phyloP scores from a whole-genome alignment of 768 basidiomycete genomes.

The Mycena vitilis region DNA sequence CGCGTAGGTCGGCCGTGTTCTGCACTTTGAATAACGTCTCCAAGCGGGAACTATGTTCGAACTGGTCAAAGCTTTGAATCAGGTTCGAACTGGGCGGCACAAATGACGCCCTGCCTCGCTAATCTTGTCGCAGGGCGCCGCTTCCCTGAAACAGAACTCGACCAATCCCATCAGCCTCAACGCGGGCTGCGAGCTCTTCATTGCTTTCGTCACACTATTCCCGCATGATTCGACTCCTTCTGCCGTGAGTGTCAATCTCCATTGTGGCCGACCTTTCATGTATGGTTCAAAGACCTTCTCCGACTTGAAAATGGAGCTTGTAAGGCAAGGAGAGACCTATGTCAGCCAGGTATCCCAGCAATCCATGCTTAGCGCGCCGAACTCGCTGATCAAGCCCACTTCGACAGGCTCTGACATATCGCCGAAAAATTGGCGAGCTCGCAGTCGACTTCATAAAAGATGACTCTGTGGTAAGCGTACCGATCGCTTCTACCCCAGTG shows the following conservation, averaged over 20 bases:
- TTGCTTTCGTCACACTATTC: conserved; percentile 87
- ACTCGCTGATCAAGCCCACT: not conserved
- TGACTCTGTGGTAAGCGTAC: conserved; percentile 79
- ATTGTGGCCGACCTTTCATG: conserved; percentile 27
- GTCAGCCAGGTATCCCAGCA: conserved; percentile 42
- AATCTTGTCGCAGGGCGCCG: conserved; percentile 56
- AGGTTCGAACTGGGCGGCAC: conserved; percentile 38
- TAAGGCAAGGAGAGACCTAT: conserved; percentile 84
- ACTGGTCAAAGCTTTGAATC: conserved; percentile 84
- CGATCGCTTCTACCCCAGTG: conserved; percentile 19
- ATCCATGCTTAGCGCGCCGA: not conserved
- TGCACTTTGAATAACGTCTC: conserved; percentile 27
- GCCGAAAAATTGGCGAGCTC: conserved; percentile 88
- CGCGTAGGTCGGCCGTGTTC: conserved; percentile 31
- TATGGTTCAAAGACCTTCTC: conserved; percentile 73
- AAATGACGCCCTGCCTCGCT: not conserved
- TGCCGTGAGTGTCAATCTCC: conserved; percentile 18
- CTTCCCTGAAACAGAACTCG: conserved; percentile 68
- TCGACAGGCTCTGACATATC: conserved; percentile 79
- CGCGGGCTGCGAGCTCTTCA: conserved; percentile 92
- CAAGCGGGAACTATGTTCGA: conserved; percentile 94
- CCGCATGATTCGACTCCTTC: conserved; percentile 75
- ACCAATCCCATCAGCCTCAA: conserved; percentile 86
- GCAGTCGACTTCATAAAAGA: conserved; percentile 96
- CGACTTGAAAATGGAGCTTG: conserved; percentile 84